Conservation (phyloP, 495 filamentous ascomycete species). For the Trichoderma virens region DNA sequence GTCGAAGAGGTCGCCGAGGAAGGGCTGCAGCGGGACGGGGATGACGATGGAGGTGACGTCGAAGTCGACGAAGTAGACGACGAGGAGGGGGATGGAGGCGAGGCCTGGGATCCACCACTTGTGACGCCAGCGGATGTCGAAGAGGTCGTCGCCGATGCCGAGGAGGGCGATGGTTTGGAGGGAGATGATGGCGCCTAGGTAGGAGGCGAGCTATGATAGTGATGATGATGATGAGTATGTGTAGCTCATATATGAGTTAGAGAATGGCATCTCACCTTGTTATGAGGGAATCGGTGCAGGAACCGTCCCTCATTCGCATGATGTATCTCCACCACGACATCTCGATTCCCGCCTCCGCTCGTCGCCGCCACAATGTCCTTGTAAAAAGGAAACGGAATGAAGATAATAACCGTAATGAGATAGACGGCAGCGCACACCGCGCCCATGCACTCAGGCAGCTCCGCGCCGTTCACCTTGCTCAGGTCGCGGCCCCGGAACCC, state of each 20-base stretch:
- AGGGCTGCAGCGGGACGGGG: slow-evolving; percentile 71
- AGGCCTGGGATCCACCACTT: slow-evolving; percentile 97
- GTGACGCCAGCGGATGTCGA: slow-evolving; percentile 98
- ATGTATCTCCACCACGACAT: slow-evolving; percentile 61
- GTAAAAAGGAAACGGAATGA: slow-evolving; percentile 96
- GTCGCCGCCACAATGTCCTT: slow-evolving; percentile 96
- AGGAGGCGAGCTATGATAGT: slow-evolving; percentile 74
- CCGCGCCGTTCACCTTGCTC: slow-evolving; percentile 62
- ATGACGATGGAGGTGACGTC: slow-evolving; percentile 93
- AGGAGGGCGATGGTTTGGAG: slow-evolving; percentile 84
- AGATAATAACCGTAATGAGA: slow-evolving; percentile 74
- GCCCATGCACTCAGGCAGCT: slow-evolving; percentile 96
- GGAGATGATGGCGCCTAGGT: slow-evolving; percentile 86
- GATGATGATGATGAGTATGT: neutral
- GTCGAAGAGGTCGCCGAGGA: slow-evolving; percentile 73
- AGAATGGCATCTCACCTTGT: slow-evolving; percentile 54
- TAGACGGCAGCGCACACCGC: slow-evolving; percentile 90
- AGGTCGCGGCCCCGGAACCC: slow-evolving; percentile 89
- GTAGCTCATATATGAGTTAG: neutral
- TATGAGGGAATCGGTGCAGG: slow-evolving; percentile 87
- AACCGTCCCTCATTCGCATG: slow-evolving; percentile 70
- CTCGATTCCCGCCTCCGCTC: slow-evolving; percentile 84
- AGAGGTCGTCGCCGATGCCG: slow-evolving; percentile 90
- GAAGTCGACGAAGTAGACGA: slow-evolving; percentile 97
- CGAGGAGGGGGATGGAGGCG: slow-evolving; percentile 85